These are phyloP conservation scores for Xylaria arbuscula DNA, from an alignment of 2,329 filamentous ascomycete species.

Conservation along the genomic window DNA sequence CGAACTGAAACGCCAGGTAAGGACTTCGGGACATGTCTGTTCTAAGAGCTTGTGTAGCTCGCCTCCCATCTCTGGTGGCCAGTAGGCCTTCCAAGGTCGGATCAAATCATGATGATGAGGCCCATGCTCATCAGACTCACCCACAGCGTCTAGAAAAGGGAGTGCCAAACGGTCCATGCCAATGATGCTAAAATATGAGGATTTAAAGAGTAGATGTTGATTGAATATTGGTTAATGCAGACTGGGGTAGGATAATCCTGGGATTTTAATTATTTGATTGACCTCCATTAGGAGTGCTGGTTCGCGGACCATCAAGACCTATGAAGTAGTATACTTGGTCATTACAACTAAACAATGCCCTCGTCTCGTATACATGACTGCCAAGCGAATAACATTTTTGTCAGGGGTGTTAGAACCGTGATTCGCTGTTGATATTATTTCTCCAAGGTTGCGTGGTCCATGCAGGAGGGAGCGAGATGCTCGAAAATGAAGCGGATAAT, in stretches of 20 bases:
- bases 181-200: not conserved
- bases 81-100: not conserved
- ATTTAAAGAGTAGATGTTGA: not conserved
- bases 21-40: slow-evolving; percentile 4
- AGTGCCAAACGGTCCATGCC: not conserved
- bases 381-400: not conserved
- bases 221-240: not conserved
- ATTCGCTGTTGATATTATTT: not conserved
- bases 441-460: not conserved
- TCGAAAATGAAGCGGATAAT: not conserved
- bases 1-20: not conserved
- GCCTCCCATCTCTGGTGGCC: not conserved
- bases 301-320: not conserved
- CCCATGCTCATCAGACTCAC: not conserved
- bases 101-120: not conserved
- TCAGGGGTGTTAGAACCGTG: not conserved
- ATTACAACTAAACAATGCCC: not conserved
- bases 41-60: not conserved
- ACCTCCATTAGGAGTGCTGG: not conserved
- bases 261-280: not conserved
- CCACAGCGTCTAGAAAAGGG: not conserved
- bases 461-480: not conserved
- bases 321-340: not conserved
- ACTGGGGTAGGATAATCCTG: not conserved
- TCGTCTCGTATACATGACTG: not conserved